Base-by-base conservation (phyloP, 2,329 filamentous ascomycete species). In the Colletotrichum abscissum region DNA sequence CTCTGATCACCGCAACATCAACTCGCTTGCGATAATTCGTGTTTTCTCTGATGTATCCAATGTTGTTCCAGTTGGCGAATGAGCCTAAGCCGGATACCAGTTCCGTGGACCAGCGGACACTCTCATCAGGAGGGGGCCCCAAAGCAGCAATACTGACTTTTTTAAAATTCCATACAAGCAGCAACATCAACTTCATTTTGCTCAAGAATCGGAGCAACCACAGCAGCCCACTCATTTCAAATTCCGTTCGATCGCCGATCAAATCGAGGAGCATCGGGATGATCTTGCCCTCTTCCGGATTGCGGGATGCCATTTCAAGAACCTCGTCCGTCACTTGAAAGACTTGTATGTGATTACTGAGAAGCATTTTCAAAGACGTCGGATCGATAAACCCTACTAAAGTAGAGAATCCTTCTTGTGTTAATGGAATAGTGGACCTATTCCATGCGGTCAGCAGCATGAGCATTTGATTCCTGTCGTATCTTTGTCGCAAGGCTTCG, bases 61-160 rank as follows among this genome's bases (percentile, higher is more conserved):
- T 19, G 5, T 46, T 16, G 6, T 3, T 46, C 16, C 7, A 7
- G 42, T 7, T 19, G 0, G 0, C 5, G 1, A 1, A 0, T 16
- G 16, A n/a, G 16, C 16, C 16, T 4, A 6, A 46, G 6, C 7
- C 16, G 6, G 6, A n/a, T 8, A 6, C 1, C 1, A 46, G 2
- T 2, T 3, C 6, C 5, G 42, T 7, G 5, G 42, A 46, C 42
- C 42, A 46, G 42, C 2, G 5, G 3, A 46, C 19, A 46, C 2
- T n/a, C 16, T n/a, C 16, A 16, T 8, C 16, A 14, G 42, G 42
- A 8, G 42, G 5, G 14, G 1, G 1, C 42, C 16, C 42, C 42
- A 46, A 46, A 46, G 42, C 42, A 4, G 2, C 16, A 7, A 46
- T 4, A 2, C 16, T 3, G 42, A 46, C 1, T 19, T 7, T 46